Base-by-base conservation (phyloP, 176 grass and related monocot genomes). In the Aechmea fasciata region DNA sequence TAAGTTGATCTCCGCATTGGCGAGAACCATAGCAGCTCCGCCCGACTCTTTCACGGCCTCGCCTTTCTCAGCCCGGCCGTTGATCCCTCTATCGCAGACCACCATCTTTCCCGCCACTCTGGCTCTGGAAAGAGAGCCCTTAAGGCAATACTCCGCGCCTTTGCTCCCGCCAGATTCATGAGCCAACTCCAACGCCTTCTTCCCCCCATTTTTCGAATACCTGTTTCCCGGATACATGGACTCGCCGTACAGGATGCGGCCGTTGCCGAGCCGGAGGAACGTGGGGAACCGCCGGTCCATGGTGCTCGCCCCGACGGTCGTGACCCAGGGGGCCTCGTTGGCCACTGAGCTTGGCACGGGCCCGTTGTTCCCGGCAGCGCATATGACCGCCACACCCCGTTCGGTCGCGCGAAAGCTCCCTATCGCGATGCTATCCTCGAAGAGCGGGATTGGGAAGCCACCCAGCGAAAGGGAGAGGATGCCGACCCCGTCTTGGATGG, bases 381-480 rank as follows among this genome's bases (percentile, higher is more conserved):
- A 88, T 23, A 96, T 78, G 68, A 96, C 91, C 2, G 75, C 70
- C 57, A 91, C 87, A 48, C 92, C 92, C 0, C 65, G 75, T 24
- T 73, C 78, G 10, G 75, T 84, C 50, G 92, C 88, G 0, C 88
- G 83, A 76, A 87, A 96, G 78, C 88, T 96, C 62, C 88, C 92
- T 61, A 96, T 92, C 9, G 92, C 88, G 18, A 91, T 89, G 71
- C 85, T 96, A 70, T 96, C 88, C 81, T 96, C 92, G 70, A 88
- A 96, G 8, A 96, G 85, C 17, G 92, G 92, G 73, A 91, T 89
- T 17, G 88, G 88, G 67, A 96, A 96, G 7, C 88, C 88, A 3
- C 85, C 92, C 10, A 96, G 78, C 1, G 88, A 96, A 17, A 96
- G 85, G 1, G 92, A 96, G 10, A 96, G 70, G 17, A 96, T 77